Evolutionary conservation across 331 rosid species (phyloP).

Genomic region (Pyrus hybrid): DNA sequence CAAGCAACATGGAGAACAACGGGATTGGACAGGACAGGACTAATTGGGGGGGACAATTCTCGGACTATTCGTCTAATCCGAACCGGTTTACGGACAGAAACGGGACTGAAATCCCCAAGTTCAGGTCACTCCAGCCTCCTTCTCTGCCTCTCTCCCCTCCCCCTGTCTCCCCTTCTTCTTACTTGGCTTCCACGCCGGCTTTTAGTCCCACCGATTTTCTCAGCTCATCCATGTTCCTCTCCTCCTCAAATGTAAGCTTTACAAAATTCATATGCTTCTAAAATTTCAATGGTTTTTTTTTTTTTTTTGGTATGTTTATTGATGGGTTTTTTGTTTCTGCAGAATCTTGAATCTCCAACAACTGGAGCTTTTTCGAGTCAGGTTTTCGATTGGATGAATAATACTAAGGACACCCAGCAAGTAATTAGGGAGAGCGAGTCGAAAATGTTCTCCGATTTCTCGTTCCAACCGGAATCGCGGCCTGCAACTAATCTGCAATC

Average conservation of each 20-base stretch:
- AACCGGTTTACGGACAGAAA: slow-evolving; percentile 17
- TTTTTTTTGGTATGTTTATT: background rate
- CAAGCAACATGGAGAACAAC: slow-evolving; percentile 33
- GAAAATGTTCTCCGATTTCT: slow-evolving; percentile 47
- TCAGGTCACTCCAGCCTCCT: slow-evolving; percentile 61
- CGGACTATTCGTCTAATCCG: slow-evolving; percentile 31
- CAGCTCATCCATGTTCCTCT: slow-evolving; percentile 39
- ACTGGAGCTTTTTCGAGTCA: slow-evolving; percentile 46
- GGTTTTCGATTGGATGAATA: slow-evolving; percentile 36
- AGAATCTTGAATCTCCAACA: slow-evolving; percentile 70
- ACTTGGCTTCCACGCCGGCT: slow-evolving; percentile 27
- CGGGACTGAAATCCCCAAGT: slow-evolving; percentile 45
- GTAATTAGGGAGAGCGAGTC: slow-evolving; percentile 19
- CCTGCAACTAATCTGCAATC: slow-evolving; percentile 28
- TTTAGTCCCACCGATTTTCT: slow-evolving; percentile 62
- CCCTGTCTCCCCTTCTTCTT: slow-evolving; percentile 59
- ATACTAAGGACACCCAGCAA: slow-evolving; percentile 23
- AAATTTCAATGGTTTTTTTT: background rate
- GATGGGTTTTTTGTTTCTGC: background rate
- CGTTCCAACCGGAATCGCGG: slow-evolving; percentile 53
- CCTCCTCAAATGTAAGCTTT: slow-evolving; percentile 47
- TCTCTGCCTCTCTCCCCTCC: slow-evolving; percentile 46
- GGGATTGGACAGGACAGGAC: slow-evolving; percentile 2
- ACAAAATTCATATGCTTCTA: background rate
- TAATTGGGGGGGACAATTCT: slow-evolving; percentile 29